Conservation (phyloP, 192 early-diverging fungal genomes). For the Jimgerdemannia lactiflua region DNA sequence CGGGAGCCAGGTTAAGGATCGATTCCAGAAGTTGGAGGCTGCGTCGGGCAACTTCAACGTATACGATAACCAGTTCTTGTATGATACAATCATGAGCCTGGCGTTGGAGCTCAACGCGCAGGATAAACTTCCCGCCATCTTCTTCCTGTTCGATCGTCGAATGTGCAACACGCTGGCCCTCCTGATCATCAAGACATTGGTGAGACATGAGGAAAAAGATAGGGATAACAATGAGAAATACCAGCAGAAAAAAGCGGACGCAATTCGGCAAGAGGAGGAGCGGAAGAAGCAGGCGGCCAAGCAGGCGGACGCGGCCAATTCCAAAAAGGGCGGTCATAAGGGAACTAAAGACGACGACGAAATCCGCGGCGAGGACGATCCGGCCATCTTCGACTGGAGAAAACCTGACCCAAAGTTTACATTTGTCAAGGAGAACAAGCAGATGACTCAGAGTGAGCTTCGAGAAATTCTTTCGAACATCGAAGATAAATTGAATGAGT, state of each 20-base stretch:
- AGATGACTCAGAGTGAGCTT: conserved; percentile 17
- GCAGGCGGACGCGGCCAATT: not conserved
- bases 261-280: conserved; percentile 14
- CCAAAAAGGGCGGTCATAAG: conserved; percentile 1
- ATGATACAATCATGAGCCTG: conserved; percentile 7
- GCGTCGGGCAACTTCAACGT: conserved; percentile 14
- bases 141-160: conserved; percentile 38
- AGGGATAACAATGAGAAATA: conserved; percentile 20
- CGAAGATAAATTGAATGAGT: conserved; percentile 13
- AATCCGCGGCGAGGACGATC: not conserved
- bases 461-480: not conserved
- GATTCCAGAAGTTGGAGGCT: conserved; percentile 26
- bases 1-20: not conserved
- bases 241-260: conserved; percentile 22
- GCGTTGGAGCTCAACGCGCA: conserved; percentile 24
- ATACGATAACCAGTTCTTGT: conserved; percentile 10
- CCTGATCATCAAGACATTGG: conserved; percentile 16
- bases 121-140: conserved; percentile 40
- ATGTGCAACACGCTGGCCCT: conserved; percentile 21
- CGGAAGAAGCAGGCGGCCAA: conserved; percentile 9
- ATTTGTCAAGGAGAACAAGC: conserved; percentile 15
- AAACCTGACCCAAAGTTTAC: conserved; percentile 28
- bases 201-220: conserved; percentile 13
- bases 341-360: conserved; percentile 2
- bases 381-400: conserved; percentile 24